A percentile compares a stretch with the other conserved stretches of the same genome.
Evolutionary conservation across 2,329 filamentous ascomycete species (phyloP).

Genomic region (Fusarium avenaceum): DNA sequence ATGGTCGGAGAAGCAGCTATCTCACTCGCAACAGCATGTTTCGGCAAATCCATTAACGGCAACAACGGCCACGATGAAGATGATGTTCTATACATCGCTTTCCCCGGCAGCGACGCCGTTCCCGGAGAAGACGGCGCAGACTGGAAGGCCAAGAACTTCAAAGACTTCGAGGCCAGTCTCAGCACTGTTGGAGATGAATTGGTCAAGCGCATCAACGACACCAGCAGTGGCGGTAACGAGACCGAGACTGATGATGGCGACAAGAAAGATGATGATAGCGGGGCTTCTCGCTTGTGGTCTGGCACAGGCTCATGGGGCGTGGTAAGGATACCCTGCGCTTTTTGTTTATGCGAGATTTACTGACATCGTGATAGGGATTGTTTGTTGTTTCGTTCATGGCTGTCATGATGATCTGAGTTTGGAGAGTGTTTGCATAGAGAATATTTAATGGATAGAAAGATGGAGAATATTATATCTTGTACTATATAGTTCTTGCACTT

Average conservation of each 20-base stretch:
- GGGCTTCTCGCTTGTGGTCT: slow-evolving; percentile 21
- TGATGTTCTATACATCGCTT: slow-evolving; percentile 74
- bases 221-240: not conserved
- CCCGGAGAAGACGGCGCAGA: slow-evolving; percentile 66
- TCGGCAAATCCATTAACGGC: slow-evolving; percentile 65
- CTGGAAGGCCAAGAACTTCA: slow-evolving; percentile 65
- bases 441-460: not conserved
- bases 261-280: slow-evolving; percentile 7
- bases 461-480: too few relatives aligned
- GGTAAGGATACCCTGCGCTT: not conserved
- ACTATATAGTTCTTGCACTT: too few relatives aligned
- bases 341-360: not conserved
- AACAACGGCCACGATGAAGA: slow-evolving; percentile 67
- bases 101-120: slow-evolving; percentile 68
- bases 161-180: slow-evolving; percentile 68
- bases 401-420: slow-evolving; percentile 41
- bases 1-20: slow-evolving; percentile 70
- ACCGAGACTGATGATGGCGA: not conserved
- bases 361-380: slow-evolving; percentile 40
- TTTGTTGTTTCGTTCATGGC: slow-evolving; percentile 42
- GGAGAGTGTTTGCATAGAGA: slow-evolving; percentile 36
- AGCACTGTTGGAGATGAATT: slow-evolving; percentile 64
- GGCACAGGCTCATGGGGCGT: slow-evolving; percentile 14
- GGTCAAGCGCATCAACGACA: slow-evolving; percentile 54
- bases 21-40: slow-evolving; percentile 70